A percentile compares a stretch with the other conserved stretches of the same genome.
phyloP scores from a whole-genome alignment of 179 eudicot species.

The Gypsophila paniculata region DNA sequence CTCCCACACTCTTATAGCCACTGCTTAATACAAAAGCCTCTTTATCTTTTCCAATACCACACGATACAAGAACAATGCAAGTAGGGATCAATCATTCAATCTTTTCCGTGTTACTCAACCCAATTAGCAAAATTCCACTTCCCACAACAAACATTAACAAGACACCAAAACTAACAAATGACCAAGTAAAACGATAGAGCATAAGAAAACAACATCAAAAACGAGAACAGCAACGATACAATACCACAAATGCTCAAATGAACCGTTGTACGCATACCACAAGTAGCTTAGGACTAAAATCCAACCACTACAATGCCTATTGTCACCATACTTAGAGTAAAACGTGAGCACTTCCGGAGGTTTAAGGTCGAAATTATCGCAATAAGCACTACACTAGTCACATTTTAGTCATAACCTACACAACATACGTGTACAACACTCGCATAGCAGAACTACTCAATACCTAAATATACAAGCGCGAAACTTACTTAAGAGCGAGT shows the following conservation, averaged over 20 bases:
- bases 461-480: neutral
- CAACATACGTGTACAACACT: too few species aligned
- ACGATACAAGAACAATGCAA: neutral
- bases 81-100: neutral
- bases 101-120: neutral
- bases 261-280: too few species aligned
- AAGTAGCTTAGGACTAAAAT: too few species aligned
- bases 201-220: neutral
- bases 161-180: neutral
- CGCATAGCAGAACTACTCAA: too few species aligned
- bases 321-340: too few species aligned
- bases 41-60: neutral
- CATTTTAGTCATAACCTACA: too few species aligned
- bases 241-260: too few species aligned
- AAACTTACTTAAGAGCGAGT: conserved; percentile 86
- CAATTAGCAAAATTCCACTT: neutral
- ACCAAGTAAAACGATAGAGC: neutral
- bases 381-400: too few species aligned
- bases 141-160: neutral
- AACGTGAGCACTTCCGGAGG: too few species aligned
- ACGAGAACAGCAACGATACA: neutral
- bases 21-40: neutral
- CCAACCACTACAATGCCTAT: too few species aligned
- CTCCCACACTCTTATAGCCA: neutral
- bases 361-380: too few species aligned